Evolutionary conservation across 1,284 basidiomycete genomes (phyloP), one percentile per base, ranked within the genome.

Genomic region (Ustilago sp.): DNA sequence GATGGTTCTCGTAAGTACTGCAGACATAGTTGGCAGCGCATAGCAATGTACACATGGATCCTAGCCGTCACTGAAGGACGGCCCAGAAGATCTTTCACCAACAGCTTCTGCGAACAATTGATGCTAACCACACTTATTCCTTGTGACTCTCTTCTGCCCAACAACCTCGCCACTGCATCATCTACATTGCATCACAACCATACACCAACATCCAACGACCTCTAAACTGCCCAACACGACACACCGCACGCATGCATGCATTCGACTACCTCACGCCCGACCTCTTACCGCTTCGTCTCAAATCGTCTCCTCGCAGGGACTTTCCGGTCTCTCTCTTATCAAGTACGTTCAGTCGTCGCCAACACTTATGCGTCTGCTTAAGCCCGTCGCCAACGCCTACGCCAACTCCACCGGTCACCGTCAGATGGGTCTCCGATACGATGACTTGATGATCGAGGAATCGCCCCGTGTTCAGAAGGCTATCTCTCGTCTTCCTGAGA

Each of bases 381-480:
- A 91, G 81, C 94, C 95, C 64, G 77, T 98, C 70, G 93, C 95
- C 13, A 89, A 90, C 83, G 93, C 92, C 89, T 98, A 97, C 87
- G 92, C 92, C 80, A 87, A 92, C 85, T 88, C 91, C 62, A 88
- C 92, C 50, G 95, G 95, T 51, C 94, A 96, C 90, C 91, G 95
- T 82, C 90, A 92, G 87, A 90, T 94, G 86, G 96, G 96, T 81
- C 91, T 98, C 87, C 92, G 91, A 86, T 97, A 97, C 88, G 96
- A 99, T 87, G 96, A 99, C 89, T 90, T 99, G 82, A 88, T 98
- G 77, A 88, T 93, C 68, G 95, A 98, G 88, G 96, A 98, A 88
- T 90, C 91, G 70, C 88, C 89, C 23, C 90, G 92, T 75, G 93
- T 97, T 39, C 92, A 97, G 87, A 91, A 93, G 90, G 83, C 83